phyloP scores from a whole-genome alignment of 306 rosid genomes.

The Ochetophila trinervis region DNA sequence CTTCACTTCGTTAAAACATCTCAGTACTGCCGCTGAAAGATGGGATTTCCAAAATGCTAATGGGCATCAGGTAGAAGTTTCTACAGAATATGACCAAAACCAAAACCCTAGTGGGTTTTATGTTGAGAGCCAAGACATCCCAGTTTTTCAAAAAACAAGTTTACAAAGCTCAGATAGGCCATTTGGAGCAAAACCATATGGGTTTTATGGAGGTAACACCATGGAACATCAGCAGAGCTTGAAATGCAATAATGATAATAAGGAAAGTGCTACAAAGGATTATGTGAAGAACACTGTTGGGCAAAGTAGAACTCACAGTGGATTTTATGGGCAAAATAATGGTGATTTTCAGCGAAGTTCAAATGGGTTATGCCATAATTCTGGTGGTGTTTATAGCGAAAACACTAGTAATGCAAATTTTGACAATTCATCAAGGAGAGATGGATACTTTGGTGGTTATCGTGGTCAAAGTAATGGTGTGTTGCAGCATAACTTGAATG shows the following conservation, averaged over 20 bases:
- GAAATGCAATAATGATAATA: neutral
- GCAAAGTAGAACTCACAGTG: neutral
- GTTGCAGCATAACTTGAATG: slow-evolving; percentile 14
- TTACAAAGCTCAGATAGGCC: neutral
- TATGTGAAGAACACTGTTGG: neutral
- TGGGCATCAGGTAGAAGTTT: slow-evolving; percentile 6
- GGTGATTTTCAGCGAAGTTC: neutral
- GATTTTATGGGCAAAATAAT: neutral
- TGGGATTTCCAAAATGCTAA: neutral
- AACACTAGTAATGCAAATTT: neutral
- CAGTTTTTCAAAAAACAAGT: neutral
- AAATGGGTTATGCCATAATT: slow-evolving; percentile 2
- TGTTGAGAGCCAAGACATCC: neutral
- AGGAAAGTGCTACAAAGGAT: neutral
- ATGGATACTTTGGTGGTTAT: slow-evolving; percentile 11
- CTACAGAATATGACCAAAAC: slow-evolving; percentile 8
- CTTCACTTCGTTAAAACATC: too few species aligned
- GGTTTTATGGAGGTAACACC: neutral
- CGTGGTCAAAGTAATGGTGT: slow-evolving; percentile 24
- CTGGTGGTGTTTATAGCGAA: neutral
- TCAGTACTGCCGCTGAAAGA: too few species aligned
- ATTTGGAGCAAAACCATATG: slow-evolving; percentile 6
- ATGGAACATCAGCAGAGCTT: neutral
- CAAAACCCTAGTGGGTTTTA: slow-evolving; percentile 6
- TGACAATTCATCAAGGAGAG: slow-evolving; percentile 3